Conservation (phyloP, 345 rosid species). For the Dovyalis caffra region DNA sequence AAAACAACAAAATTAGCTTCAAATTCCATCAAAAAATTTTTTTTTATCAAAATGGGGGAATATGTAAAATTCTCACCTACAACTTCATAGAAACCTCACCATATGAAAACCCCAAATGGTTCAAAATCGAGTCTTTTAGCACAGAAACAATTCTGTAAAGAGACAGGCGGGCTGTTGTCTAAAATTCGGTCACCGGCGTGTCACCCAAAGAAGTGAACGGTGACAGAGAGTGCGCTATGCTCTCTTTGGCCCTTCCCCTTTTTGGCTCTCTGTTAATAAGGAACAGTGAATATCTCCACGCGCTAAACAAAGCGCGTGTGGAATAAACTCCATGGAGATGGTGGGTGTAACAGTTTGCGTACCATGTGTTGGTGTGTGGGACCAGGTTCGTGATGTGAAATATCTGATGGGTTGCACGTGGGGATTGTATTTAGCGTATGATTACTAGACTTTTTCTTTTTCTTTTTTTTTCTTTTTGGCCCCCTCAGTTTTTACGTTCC, state of each 20-base stretch:
- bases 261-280: constrained; percentile 7
- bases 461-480: too few species aligned
- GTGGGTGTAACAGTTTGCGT: constrained; percentile 1
- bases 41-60: constrained; percentile 8
- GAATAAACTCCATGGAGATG: neutral
- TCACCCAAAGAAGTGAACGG: constrained; percentile 31
- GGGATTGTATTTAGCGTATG: neutral
- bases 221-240: constrained; percentile 28
- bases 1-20: constrained; percentile 1
- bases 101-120: neutral
- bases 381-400: constrained; percentile 4
- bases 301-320: constrained; percentile 17
- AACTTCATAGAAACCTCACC: neutral
- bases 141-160: constrained; percentile 4
- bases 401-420: constrained; percentile 28
- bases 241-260: constrained; percentile 4
- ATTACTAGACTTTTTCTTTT: too few species aligned
- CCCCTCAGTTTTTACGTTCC: too few species aligned
- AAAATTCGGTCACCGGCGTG: constrained; percentile 37
- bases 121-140: constrained; percentile 6
- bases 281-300: constrained; percentile 21
- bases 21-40: constrained; percentile 16
- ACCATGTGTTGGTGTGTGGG: neutral
- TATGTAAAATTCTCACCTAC: constrained; percentile 11
- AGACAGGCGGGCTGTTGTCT: constrained; percentile 5